Evolutionary conservation across 176 grass and related monocot genomes (phyloP), one percentile per base, ranked within the genome.

Genomic region (Eleusine indica): DNA sequence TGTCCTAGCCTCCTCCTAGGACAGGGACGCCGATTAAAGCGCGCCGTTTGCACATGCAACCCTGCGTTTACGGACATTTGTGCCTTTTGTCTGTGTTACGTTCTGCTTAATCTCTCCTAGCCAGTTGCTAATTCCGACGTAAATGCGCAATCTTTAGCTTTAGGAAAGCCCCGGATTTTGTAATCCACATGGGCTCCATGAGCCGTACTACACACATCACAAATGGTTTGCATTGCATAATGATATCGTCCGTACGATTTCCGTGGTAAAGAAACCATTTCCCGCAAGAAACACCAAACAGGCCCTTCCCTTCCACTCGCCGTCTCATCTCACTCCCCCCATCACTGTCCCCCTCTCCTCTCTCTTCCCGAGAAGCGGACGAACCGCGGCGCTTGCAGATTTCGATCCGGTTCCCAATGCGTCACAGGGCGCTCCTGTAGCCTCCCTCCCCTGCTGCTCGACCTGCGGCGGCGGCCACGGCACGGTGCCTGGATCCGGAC

Each of bases 401-500:
- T 89, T 89, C 71, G 83, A 89, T 85, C 82, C 71, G 81, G 4
- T 69, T 74, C 76, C 69, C 81, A 48, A 84, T 67, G 76, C 51
- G 49, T 68, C 70, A 2, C 70, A 58, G 15, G 29, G 14, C 18
- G n/a, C 56, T 46, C 52, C 72, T 51, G 79, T 83, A 88, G 81
- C 76, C 15, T 17, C 51, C 58, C 3, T 38, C 70, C 3, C 82
- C 82, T 42, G 66, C 43, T 32, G 56, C 66, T 73, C 41, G 28
- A 21, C 12, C 68, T 21, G 52, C 60, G 39, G 75, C 82, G 18
- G 66, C 68, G 57, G 62, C 44, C 69, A 21, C 77, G n/a, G 60
- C 35, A 42, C 81, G 52, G 28, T n/a, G 75, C 79, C 48, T 71
- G 79, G 89, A 97, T 94, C 86, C 70, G 65, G 73, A 74, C 25